Base-by-base conservation (phyloP, 257 asterid species). In the Nicotiana paniculata region DNA sequence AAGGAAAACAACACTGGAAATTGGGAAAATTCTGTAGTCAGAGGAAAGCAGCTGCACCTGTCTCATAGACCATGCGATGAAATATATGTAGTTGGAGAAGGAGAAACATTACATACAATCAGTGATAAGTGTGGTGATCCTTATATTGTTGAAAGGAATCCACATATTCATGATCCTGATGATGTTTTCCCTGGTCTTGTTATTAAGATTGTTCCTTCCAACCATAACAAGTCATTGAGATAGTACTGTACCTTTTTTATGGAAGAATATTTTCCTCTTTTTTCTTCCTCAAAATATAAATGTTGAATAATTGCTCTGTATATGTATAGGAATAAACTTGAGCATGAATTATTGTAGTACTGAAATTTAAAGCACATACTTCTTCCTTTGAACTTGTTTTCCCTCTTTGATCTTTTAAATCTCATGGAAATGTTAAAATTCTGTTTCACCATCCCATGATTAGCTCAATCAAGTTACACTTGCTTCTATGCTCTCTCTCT, bases 1-100 rank as follows among this genome's bases (percentile, higher is more conserved):
- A 98, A 97, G 17, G 97, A 97, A 48, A 86, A 85, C 83, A 97
- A 95, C 59, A 93, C 92, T 88, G 93, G 94, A 89, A 97, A 92
- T 86, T 91, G 92, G 98, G 94, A 43, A 43, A 43, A 94, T 80
- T 91, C 86, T 96, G 78, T 92, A 80, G 59, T 43, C 24, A 59
- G 24, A 58, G 62, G 54, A 69, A 33, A 5, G 17, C 46, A 24
- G 5, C 0, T 64, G 33, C 9, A 2, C 37, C 39, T 24, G 51
- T 64, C 51, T 26, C 59, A 85, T 21, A 79, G 79, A 58, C 85
- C 82, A 21, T 92, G 97, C 85, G 95, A 91, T 4, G 95, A 92
- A 63, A 89, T 92, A 0, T 92, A 91, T 28, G 91, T 91, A 0
- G 95, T 92, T 0, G 69, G 90, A 10, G 93, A 92, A 84, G 97